Evolutionary conservation across 2,329 filamentous ascomycete genomes (phyloP), one percentile per base, ranked within the genome.

Genomic region (Chaetomium olivaceum): DNA sequence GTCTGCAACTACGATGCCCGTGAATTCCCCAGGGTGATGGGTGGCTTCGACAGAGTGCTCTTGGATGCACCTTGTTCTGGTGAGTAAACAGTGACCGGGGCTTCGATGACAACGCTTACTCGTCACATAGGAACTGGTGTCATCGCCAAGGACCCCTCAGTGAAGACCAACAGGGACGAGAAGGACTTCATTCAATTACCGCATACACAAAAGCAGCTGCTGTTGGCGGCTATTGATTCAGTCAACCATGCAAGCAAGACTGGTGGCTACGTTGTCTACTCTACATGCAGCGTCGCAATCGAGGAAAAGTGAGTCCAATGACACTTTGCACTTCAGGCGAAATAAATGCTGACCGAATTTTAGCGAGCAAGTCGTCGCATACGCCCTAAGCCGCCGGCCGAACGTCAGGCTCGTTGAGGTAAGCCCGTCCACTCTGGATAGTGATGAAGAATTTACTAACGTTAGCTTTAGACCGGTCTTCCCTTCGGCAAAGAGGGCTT

Each of bases 121-220:
- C 51, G 16, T 27, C 12, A 2, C 9, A 4, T n/a, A 64, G 95
- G 70, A 72, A 99, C 95, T 0, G 95, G 95, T 73, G 95, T 99
- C 75, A 99, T 99, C 71, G 91, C 93, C 69, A 99, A 99, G 82
- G 95, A 99, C 79, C 87, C 94, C 36, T 92, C 90, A 70, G 93
- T 99, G 72, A 99, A 99, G 85, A 98, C 94, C 27, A 98, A 97
- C 83, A 98, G 98, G 84, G 96, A 91, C 12, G 92, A 96, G 76
- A 90, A 89, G 70, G 95, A 99, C 78, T 99, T 99, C 82, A 87
- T 97, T 78, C 88, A 90, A 74, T 87, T 99, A 61, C 93, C 95
- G 0, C 95, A 99, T 78, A 86, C 92, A 66, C 95, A 99, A 79
- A 97, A 97, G 79, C 93, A 98, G 80, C 85, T 99, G 63, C 82